phyloP scores from a whole-genome alignment of 768 basidiomycete genomes.

The Suillus occidentalis region DNA sequence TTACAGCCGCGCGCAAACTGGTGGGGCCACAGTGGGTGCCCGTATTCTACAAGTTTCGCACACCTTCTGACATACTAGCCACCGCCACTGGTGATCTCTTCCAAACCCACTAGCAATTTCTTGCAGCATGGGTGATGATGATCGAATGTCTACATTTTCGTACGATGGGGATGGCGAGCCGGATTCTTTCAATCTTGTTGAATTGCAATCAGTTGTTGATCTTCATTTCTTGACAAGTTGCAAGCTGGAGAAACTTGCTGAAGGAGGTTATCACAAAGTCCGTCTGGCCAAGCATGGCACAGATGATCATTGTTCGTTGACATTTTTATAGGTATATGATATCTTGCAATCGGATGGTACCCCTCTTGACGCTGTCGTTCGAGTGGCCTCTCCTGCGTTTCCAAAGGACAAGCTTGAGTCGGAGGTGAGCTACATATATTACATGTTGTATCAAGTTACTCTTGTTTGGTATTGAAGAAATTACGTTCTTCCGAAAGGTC shows the following conservation, averaged over 20 bases:
- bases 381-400: not conserved
- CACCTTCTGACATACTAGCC: too few relatives aligned
- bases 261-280: not conserved
- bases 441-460: not conserved
- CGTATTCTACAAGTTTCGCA: too few relatives aligned
- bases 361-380: not conserved
- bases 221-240: not conserved
- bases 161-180: not conserved
- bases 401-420: not conserved
- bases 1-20: too few relatives aligned
- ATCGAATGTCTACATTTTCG: not conserved
- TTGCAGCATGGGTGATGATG: not conserved
- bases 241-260: not conserved
- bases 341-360: not conserved
- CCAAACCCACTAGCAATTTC: not conserved
- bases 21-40: too few relatives aligned
- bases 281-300: not conserved
- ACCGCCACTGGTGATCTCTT: too few relatives aligned
- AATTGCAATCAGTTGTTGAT: not conserved
- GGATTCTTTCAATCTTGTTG: not conserved
- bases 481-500: not conserved
- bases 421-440: not conserved
- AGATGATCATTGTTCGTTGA: not conserved
- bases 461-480: not conserved
- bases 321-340: not conserved